A percentile compares a stretch with the other conserved stretches of the same genome.
These are phyloP conservation scores for Pseudogymnoascus sp. DNA, from an alignment of 2,329 filamentous ascomycete genomes.

Conservation along the genomic window DNA sequence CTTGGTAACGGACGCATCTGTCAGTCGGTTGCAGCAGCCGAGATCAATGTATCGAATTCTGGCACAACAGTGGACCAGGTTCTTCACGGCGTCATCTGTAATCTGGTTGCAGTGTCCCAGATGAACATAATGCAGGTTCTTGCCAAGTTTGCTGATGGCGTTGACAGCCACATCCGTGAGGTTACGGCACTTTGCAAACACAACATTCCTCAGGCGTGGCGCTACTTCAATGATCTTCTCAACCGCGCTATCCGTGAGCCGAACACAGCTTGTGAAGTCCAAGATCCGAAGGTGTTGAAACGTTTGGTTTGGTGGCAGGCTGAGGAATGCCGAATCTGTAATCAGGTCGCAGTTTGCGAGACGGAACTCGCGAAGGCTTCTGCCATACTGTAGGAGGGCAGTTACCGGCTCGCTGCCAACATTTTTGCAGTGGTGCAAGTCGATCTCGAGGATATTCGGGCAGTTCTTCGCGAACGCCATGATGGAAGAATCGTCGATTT, in stretches of 20 bases:
- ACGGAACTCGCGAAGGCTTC: constrained; percentile 80
- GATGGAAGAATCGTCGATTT: constrained; percentile 74
- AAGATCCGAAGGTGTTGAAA: constrained; percentile 90
- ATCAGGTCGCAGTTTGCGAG: constrained; percentile 79
- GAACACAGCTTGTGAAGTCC: constrained; percentile 80
- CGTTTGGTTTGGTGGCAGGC: constrained; percentile 56
- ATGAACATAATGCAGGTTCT: constrained; percentile 95
- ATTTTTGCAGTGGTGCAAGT: constrained; percentile 75
- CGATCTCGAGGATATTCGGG: constrained; percentile 90
- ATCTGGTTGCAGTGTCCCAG: constrained; percentile 88
- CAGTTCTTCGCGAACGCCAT: constrained; percentile 81
- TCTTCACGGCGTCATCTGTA: constrained; percentile 79
- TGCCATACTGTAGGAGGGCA: constrained; percentile 66
- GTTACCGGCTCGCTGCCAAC: constrained; percentile 81
- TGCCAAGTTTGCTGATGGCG: constrained; percentile 80
- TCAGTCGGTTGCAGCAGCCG: constrained; percentile 86
- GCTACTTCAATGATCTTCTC: constrained; percentile 80
- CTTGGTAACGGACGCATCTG: constrained; percentile 76
- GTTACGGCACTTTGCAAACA: constrained; percentile 87
- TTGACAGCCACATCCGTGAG: constrained; percentile 84
- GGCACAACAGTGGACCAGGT: constrained; percentile 77
- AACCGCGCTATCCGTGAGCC: constrained; percentile 78
- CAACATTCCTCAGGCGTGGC: constrained; percentile 81
- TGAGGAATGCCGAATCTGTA: constrained; percentile 79
- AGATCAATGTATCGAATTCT: constrained; percentile 95